Evolutionary conservation across 257 asterid species (phyloP).

Genomic region (Nicotiana undulata): DNA sequence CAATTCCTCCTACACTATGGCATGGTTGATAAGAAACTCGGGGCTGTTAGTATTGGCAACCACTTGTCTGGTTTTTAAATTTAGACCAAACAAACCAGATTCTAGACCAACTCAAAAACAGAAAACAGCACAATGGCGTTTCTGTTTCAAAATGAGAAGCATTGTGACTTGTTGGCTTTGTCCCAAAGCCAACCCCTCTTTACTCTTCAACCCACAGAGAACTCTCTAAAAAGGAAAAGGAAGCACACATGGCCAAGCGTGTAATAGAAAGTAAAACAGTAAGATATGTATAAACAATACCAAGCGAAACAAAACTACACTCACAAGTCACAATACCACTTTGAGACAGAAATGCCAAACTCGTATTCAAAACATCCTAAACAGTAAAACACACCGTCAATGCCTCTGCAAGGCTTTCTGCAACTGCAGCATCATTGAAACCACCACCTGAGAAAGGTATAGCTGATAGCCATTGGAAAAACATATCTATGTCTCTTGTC

Average conservation of each 20-base stretch:
- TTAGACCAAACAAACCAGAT: background rate
- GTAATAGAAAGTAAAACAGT: background rate
- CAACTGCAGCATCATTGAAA: constrained; percentile 78
- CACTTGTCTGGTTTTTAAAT: background rate
- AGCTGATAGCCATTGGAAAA: constrained; percentile 86
- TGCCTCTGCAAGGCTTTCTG: constrained; percentile 97
- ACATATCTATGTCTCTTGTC: constrained; percentile 74
- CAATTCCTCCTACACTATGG: background rate
- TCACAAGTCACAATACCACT: background rate
- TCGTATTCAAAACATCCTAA: background rate
- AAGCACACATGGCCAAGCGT: background rate
- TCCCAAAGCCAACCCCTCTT: background rate
- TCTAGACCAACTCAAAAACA: background rate
- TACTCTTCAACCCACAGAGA: background rate
- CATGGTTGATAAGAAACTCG: background rate
- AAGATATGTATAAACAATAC: background rate
- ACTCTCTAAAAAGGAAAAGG: background rate
- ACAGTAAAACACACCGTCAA: constrained; percentile 48
- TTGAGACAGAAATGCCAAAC: background rate
- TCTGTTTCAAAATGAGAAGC: background rate
- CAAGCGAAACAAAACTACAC: background rate
- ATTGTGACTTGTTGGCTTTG: background rate
- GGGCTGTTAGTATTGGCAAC: background rate
- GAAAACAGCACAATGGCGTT: background rate
- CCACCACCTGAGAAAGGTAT: constrained; percentile 88